Percentiles rank a stretch among this genome's conserved stretches.
Evolutionary conservation across 345 rosid genomes (phyloP).

Genomic region (Lagerstroemia speciosa): DNA sequence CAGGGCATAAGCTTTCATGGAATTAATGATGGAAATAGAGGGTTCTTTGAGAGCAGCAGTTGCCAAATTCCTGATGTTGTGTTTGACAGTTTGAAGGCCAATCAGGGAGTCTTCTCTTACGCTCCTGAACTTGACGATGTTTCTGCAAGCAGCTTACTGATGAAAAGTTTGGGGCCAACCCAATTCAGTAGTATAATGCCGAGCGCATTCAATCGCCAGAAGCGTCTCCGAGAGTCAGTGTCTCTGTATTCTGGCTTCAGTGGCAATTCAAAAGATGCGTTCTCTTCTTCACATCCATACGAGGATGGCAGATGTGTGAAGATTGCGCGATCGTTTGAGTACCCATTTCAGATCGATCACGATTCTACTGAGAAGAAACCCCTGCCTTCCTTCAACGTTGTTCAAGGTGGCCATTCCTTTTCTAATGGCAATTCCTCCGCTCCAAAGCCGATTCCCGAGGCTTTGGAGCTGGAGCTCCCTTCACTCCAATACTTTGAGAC

Average conservation of each 20-base stretch:
- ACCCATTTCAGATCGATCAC: slow-evolving; percentile 42
- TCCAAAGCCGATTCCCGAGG: slow-evolving; percentile 67
- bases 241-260: slow-evolving; percentile 32
- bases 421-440: slow-evolving; percentile 76
- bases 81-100: slow-evolving; percentile 59
- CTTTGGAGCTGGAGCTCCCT: slow-evolving; percentile 99
- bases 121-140: slow-evolving; percentile 58
- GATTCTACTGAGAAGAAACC: slow-evolving; percentile 38
- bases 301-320: slow-evolving; percentile 33
- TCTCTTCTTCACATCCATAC: slow-evolving; percentile 32
- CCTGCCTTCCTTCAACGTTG: slow-evolving; percentile 27
- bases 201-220: slow-evolving; percentile 39
- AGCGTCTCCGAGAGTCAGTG: slow-evolving; percentile 55
- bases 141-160: slow-evolving; percentile 46
- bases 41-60: slow-evolving; percentile 42
- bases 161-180: slow-evolving; percentile 53
- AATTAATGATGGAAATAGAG: slow-evolving; percentile 32
- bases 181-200: slow-evolving; percentile 46
- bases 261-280: slow-evolving; percentile 39
- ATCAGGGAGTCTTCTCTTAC: slow-evolving; percentile 38
- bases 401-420: slow-evolving; percentile 51
- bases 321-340: slow-evolving; percentile 36
- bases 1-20: slow-evolving; percentile 29
- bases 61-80: slow-evolving; percentile 56
- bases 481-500: slow-evolving; percentile 97